Base-by-base conservation (phyloP, 176 grass and related monocot genomes). In the Juncus effusus region DNA sequence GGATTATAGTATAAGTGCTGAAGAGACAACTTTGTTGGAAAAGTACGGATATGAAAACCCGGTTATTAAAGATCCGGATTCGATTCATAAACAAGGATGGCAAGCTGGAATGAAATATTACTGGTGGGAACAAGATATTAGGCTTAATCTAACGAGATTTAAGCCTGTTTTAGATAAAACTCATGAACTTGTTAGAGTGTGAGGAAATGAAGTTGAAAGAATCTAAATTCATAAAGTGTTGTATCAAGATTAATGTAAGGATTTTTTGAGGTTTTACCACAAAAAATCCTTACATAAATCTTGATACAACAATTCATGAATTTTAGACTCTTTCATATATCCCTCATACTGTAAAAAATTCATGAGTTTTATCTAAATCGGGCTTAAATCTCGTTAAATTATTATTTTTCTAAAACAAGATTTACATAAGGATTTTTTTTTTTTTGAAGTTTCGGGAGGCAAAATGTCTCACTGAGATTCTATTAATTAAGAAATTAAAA, bases 41-140 rank as follows among this genome's bases (percentile, higher is more conserved):
- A 90, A 80, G 62, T 90, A 82, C 59, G 87, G 87, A 38, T 77
- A 72, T 64, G 74, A 84, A 8, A 60, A 83, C 55, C 87, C 77
- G 2, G 73, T 64, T 35, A 61, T 91, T 5, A 71, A 64, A 0
- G 83, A 91, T 38, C 87, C 87, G 0, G 83, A 78, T 16, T 80
- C 83, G 0, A 91, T 86, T 51, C 77, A 81, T 57, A 74, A 6
- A 45, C 55, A 85, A 49, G 87, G 87, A 0, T 91, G 87, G 87
- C 77, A 78, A 76, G 5, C 69, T 3, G 80, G 75, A 40, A 85
- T 82, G 77, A 69, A 14, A 69, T 86, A 82, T 45, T 91, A 91
- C 73, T 80, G 82, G 83, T 40, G 56, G 0, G 82, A 91, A 65
- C 87, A 91, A 72, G 87, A 91, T 38, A 80, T 91, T 42, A 80